Percentiles rank a stretch among this genome's conserved stretches.
Conservation (phyloP, 2,329 filamentous ascomycete species). For the Lecanicillium sp. region DNA sequence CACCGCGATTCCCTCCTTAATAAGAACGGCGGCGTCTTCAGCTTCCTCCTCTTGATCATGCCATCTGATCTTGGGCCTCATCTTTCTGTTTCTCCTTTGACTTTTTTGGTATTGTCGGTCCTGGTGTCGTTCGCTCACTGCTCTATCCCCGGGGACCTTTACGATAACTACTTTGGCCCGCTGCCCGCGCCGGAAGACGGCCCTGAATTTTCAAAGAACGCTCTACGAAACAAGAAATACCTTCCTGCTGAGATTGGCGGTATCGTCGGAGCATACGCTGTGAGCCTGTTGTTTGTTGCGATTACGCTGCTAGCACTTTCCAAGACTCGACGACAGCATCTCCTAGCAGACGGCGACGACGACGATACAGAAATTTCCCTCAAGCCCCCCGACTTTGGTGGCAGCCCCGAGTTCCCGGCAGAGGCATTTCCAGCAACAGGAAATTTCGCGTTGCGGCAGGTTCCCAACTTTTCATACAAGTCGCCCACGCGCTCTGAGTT, state of each 20-base stretch:
- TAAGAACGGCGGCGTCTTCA: slow-evolving; percentile 16
- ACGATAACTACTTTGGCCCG: slow-evolving; percentile 22
- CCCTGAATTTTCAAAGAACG: slow-evolving; percentile 48
- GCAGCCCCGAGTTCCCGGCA: slow-evolving; percentile 15
- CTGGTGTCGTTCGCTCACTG: slow-evolving; percentile 19
- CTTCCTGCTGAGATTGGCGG: slow-evolving; percentile 77
- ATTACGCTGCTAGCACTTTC: slow-evolving; percentile 53
- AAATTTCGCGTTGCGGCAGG: slow-evolving; percentile 19
- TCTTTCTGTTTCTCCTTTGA: slow-evolving; percentile 17
- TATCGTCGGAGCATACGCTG: slow-evolving; percentile 74
- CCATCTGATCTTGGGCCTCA: slow-evolving; percentile 21
- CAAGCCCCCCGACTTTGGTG: slow-evolving; percentile 6
- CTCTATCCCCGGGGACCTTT: slow-evolving; percentile 14
- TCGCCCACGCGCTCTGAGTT: slow-evolving; percentile 30
- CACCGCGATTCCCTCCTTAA: slow-evolving; percentile 21
- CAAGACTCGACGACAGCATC: slow-evolving; percentile 43
- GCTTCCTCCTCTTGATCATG: slow-evolving; percentile 30
- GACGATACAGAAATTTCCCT: slow-evolving; percentile 22
- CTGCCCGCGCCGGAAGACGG: slow-evolving; percentile 53
- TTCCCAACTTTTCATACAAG: slow-evolving; percentile 44
- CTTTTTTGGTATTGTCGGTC: slow-evolving; percentile 18
- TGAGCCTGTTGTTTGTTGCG: slow-evolving; percentile 67
- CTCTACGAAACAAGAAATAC: slow-evolving; percentile 51
- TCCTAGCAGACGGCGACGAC: slow-evolving; percentile 44
- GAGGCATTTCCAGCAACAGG: slow-evolving; percentile 12